Base-by-base conservation (phyloP, 75 land plant species). In the Isoetes taiwanensis region DNA sequence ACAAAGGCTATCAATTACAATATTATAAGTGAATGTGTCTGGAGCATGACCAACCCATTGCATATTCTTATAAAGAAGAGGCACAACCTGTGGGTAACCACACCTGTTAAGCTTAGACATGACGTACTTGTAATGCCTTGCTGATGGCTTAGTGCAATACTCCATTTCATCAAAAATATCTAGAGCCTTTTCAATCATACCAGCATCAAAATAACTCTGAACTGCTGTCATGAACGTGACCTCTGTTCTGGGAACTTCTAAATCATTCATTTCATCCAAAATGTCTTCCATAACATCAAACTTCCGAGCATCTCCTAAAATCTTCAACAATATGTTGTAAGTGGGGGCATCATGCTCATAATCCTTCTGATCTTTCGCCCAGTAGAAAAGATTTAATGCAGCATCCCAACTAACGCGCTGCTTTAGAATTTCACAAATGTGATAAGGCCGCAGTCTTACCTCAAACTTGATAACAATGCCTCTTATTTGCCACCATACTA, bases 291-390 rank as follows among this genome's bases (percentile, higher is more conserved):
- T 46, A 5, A 46, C n/a, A 19, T n/a, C 4, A 23, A 46, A 46
- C 25, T 46, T 46, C 16, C 23, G 16, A 4, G 50, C 38, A 37
- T 46, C 50, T n/a, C 50, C 50, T 5, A 46, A 23, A 8, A n/a
- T 46, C 50, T 46, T 46, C 50, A 46, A 19, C 50, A 46, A 3
- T 4, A 46, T 46, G 50, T 46, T 46, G 50, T 46, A 46, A n/a
- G 25, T 23, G 19, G 16, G 16, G 4, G 50, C 4, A n/a, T 46
- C 50, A 23, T 46, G 5, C 8, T 6, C 16, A n/a, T 46, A 46
- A 5, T 16, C 5, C 4, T 16, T 16, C 16, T 46, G 50, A 6
- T 16, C 23, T n/a, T 46, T 46, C 16, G 50, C 50, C 50, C 50
- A 46, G 8, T 23, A 4, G 50, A 46, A 46, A 23, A 46, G 50